A percentile compares a stretch with the other conserved stretches of the same genome.
Evolutionary conservation across 2,329 filamentous ascomycete genomes (phyloP).

Genomic region (Trichoderma atroviride): DNA sequence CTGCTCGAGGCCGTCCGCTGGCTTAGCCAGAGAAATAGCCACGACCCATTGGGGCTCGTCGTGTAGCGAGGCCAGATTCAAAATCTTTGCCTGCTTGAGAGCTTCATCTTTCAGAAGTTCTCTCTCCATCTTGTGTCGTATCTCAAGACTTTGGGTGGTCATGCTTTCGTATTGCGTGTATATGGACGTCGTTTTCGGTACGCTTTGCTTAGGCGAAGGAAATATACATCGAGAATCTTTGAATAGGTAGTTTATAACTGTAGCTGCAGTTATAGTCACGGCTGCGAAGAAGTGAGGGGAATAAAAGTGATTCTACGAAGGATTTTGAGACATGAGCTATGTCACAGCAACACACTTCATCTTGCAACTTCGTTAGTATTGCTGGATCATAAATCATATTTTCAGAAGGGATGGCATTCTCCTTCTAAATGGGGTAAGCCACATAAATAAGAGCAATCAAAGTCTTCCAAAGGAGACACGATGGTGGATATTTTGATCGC

Average conservation of each 20-base stretch:
- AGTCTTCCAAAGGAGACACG: conserved; percentile 1
- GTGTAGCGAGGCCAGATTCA: neutral
- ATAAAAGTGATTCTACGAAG: neutral
- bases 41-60: conserved; percentile 6
- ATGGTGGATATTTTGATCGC: neutral
- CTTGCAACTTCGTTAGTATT: neutral
- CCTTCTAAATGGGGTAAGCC: neutral
- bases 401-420: neutral
- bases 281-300: neutral
- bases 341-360: neutral
- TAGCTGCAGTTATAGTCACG: neutral
- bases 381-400: neutral
- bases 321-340: neutral
- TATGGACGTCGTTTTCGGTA: neutral
- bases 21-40: neutral
- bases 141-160: neutral
- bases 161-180: neutral
- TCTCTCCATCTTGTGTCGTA: neutral
- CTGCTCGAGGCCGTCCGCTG: neutral
- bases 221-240: neutral
- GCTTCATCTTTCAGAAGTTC: neutral
- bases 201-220: neutral
- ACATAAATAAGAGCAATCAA: neutral
- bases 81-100: neutral
- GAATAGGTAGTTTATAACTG: neutral